phyloP scores from a whole-genome alignment of 345 rosid species.

The Punica granatum region DNA sequence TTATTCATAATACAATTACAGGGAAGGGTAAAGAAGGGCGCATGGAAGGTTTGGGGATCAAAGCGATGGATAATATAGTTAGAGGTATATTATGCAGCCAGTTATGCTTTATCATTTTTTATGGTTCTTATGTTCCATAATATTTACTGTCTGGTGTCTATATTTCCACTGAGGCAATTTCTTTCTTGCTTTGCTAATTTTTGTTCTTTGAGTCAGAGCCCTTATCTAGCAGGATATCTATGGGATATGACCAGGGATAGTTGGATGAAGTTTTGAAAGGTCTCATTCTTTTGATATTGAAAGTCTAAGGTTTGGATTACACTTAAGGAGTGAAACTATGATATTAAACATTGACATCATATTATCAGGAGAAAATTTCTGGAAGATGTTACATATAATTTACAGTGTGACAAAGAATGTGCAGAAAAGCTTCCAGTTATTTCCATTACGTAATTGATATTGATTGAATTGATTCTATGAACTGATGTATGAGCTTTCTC shows the following conservation, averaged over 20 bases:
- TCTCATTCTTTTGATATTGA: too few species aligned
- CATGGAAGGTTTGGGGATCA: conserved; percentile 96
- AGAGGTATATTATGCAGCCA: conserved; percentile 63
- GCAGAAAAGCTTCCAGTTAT: neutral
- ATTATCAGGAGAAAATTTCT: neutral
- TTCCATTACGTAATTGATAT: neutral
- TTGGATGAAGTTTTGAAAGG: neutral
- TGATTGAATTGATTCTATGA: neutral
- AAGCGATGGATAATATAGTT: conserved; percentile 80
- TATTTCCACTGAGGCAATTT: neutral
- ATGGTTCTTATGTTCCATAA: neutral
- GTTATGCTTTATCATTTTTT: conserved; percentile 22
- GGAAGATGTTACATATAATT: neutral
- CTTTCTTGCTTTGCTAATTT: too few species aligned
- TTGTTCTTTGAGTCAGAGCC: neutral
- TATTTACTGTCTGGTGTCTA: neutral
- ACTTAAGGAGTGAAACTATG: too few species aligned
- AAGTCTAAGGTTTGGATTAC: too few species aligned
- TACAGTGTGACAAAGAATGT: too few species aligned
- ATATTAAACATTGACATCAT: too few species aligned
- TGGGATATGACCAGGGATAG: neutral
- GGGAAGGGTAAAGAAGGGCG: conserved; percentile 96
- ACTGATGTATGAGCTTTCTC: neutral
- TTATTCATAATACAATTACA: conserved; percentile 84
- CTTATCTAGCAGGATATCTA: neutral